A percentile compares a stretch with the other conserved stretches of the same genome.
These are phyloP conservation scores for Phytophthora cactorum DNA, from an alignment of 352 stramenopile species.

Conservation along the genomic window DNA sequence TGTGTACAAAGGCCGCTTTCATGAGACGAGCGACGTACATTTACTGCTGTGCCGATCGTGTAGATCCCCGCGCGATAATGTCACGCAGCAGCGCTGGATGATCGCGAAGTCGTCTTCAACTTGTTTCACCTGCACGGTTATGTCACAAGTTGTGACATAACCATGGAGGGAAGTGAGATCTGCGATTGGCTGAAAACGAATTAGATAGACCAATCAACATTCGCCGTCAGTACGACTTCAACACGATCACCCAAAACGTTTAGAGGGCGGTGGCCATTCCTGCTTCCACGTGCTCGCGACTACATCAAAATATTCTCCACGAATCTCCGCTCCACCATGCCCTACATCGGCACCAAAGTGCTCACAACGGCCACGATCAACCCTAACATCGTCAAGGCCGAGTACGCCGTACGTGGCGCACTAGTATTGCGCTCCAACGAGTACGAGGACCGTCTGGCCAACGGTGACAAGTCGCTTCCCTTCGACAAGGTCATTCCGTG, in stretches of 20 bases:
- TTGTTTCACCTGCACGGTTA: not conserved
- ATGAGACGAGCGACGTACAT: no score
- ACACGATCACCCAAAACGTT: not conserved
- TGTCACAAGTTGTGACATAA: slow-evolving; percentile 7
- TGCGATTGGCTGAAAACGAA: no score
- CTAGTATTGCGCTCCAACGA: slow-evolving; percentile 85
- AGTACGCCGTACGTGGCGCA: slow-evolving; percentile 91
- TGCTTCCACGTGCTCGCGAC: slow-evolving; percentile 1
- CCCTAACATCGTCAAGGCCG: slow-evolving; percentile 70
- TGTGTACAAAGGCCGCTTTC: no score
- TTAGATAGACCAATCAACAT: slow-evolving; percentile 4
- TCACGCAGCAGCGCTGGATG: not conserved
- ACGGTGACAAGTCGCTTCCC: slow-evolving; percentile 67
- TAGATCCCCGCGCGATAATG: not conserved
- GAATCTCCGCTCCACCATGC: not conserved
- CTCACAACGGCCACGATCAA: slow-evolving; percentile 51
- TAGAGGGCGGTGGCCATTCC: not conserved
- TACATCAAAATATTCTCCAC: not conserved
- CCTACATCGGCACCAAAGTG: slow-evolving; percentile 3
- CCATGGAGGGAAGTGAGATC: not conserved
- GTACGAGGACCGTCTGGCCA: slow-evolving; percentile 71
- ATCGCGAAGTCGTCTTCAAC: not conserved
- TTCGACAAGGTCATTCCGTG: slow-evolving; percentile 62
- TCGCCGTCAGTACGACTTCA: not conserved
- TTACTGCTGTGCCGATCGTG: not conserved